Conservation (phyloP, 495 filamentous ascomycete genomes). For the Penicillium paxilli region DNA sequence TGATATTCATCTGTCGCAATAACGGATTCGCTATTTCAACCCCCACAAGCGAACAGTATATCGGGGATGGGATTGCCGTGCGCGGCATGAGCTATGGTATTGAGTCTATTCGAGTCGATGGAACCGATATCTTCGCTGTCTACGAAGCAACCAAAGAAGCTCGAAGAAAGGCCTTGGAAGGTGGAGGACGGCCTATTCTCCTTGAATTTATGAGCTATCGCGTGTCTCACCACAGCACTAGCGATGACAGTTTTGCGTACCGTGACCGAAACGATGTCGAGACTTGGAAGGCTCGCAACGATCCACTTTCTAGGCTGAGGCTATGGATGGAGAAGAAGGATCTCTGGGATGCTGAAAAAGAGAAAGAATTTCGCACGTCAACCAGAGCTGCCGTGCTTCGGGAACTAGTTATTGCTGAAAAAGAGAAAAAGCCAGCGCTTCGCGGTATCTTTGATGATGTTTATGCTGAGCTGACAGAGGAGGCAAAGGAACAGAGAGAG, state of each 20-base stretch:
- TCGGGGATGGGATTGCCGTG: slow-evolving; percentile 89
- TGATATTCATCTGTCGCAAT: slow-evolving; percentile 91
- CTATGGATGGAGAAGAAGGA: slow-evolving; percentile 86
- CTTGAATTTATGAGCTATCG: slow-evolving; percentile 96
- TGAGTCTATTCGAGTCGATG: slow-evolving; percentile 89
- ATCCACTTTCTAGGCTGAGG: slow-evolving; percentile 29
- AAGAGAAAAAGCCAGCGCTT: slow-evolving; percentile 78
- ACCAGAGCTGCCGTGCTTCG: slow-evolving; percentile 59
- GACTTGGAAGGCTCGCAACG: slow-evolving; percentile 93
- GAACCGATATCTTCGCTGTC: slow-evolving; percentile 92
- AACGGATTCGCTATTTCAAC: slow-evolving; percentile 94
- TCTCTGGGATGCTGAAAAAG: slow-evolving; percentile 2
- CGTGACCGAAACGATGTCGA: slow-evolving; percentile 80
- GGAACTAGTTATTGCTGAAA: slow-evolving; percentile 81
- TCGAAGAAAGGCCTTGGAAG: slow-evolving; percentile 67
- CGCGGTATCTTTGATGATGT: slow-evolving; percentile 76
- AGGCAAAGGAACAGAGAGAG: slow-evolving; percentile 70
- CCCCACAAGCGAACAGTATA: slow-evolving; percentile 88
- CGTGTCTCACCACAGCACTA: slow-evolving; percentile 90
- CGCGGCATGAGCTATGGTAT: slow-evolving; percentile 90
- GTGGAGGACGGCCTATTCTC: slow-evolving; percentile 74
- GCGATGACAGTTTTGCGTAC: slow-evolving; percentile 91
- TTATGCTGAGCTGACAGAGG: slow-evolving; percentile 79
- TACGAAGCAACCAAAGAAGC: slow-evolving; percentile 76
- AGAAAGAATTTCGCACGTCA: slow-evolving; percentile 57